Percentiles rank a stretch among this genome's conserved stretches.
Evolutionary conservation across 1,139 yeast genomes (phyloP).

Genomic region (Scheffersomyces insectosa): DNA sequence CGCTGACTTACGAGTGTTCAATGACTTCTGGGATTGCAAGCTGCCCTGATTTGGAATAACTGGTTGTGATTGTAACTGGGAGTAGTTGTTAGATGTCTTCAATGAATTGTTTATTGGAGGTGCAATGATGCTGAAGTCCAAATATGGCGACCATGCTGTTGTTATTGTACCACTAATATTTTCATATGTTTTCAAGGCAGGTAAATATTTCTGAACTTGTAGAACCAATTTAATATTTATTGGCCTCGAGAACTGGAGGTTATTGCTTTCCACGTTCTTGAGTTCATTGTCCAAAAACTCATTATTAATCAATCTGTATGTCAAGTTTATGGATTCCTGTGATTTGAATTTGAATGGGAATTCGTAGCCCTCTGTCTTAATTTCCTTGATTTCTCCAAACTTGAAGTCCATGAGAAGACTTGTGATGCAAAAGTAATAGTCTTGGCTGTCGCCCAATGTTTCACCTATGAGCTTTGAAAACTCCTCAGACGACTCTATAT

Average conservation of each 20-base stretch:
- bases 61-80: slow-evolving; percentile 25
- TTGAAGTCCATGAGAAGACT: slow-evolving; percentile 44
- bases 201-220: slow-evolving; percentile 23
- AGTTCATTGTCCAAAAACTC: slow-evolving; percentile 27
- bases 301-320: slow-evolving; percentile 43
- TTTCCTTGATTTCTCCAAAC: slow-evolving; percentile 31
- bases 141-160: slow-evolving; percentile 61
- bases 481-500: slow-evolving; percentile 54
- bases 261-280: slow-evolving; percentile 14
- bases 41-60: slow-evolving; percentile 4
- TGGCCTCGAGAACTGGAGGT: slow-evolving; percentile 26
- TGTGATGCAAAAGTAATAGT: slow-evolving; percentile 36
- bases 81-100: slow-evolving; percentile 24
- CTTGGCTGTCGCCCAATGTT: slow-evolving; percentile 8
- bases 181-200: slow-evolving; percentile 7
- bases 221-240: slow-evolving; percentile 32
- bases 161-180: slow-evolving; percentile 35
- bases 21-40: slow-evolving; percentile 7
- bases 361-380: slow-evolving; percentile 22
- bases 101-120: slow-evolving; percentile 46
- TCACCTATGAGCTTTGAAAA: slow-evolving; percentile 22
- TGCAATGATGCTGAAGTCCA: slow-evolving; percentile 55
- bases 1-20: slow-evolving; percentile 19
- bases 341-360: slow-evolving; percentile 35
- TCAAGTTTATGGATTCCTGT: slow-evolving; percentile 38